Conservation (phyloP, 2,329 filamentous ascomycete genomes). For the Pseudogymnoascus sp. region DNA sequence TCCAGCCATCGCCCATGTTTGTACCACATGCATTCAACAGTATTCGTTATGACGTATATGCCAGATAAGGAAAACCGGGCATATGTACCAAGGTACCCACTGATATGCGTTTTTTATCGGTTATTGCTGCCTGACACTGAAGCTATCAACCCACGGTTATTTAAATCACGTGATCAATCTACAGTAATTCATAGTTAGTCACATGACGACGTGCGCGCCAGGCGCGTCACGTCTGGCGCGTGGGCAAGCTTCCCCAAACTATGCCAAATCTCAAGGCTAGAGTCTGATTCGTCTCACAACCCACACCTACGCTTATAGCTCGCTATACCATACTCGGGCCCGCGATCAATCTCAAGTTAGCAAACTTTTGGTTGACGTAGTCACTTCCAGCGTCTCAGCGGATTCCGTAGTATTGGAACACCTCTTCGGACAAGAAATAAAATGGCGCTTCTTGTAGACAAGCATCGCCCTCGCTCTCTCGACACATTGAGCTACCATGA, state of each 20-base stretch:
- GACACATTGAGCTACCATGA: slow-evolving; percentile 78
- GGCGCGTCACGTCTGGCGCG: background rate
- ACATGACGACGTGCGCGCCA: background rate
- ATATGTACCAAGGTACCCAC: background rate
- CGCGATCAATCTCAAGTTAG: background rate
- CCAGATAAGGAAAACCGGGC: slow-evolving; percentile 6
- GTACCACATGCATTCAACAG: slow-evolving; percentile 2
- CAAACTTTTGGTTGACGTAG: background rate
- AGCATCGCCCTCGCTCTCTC: slow-evolving; percentile 65
- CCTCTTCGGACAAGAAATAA: slow-evolving; percentile 3
- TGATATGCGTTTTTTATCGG: background rate
- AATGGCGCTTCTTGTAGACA: slow-evolving; percentile 66
- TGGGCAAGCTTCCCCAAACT: background rate
- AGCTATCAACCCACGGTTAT: no score
- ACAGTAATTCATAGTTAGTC: background rate
- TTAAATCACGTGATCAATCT: background rate
- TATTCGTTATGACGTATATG: background rate
- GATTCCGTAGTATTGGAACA: background rate
- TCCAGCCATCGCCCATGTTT: slow-evolving; percentile 1
- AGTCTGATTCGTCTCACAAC: background rate
- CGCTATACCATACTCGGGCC: background rate
- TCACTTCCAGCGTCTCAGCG: background rate
- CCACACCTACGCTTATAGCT: background rate
- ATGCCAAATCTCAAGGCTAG: background rate
- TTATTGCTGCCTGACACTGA: no score